These are phyloP conservation scores for Magnolia sinica DNA, from an alignment of 164 flowering plant species.

Conservation along the genomic window DNA sequence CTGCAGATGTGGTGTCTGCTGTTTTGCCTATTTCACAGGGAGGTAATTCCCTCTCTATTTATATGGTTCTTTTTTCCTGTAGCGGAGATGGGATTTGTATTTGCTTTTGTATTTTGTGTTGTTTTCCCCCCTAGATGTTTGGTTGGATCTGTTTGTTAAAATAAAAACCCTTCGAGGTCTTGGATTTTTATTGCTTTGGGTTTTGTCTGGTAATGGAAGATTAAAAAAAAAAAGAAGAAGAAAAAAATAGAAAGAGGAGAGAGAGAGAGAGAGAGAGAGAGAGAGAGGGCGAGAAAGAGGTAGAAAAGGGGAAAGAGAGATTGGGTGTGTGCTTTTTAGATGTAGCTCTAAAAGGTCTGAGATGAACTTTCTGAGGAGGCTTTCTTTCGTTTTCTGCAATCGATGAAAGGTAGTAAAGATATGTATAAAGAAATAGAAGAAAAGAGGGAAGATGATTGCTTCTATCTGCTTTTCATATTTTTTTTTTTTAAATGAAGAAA, in stretches of 20 bases:
- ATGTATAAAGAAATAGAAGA: neutral
- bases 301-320: neutral
- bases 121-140: neutral
- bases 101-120: neutral
- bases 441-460: slow-evolving; percentile 39
- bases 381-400: slow-evolving; percentile 12
- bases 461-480: slow-evolving; percentile 14
- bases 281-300: neutral
- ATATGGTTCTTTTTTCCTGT: neutral
- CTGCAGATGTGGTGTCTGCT: slow-evolving; percentile 33
- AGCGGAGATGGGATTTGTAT: neutral
- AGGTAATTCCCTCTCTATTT: slow-evolving; percentile 31
- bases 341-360: slow-evolving; percentile 9
- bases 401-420: slow-evolving; percentile 10
- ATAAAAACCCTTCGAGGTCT: neutral
- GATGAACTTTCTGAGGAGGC: slow-evolving; percentile 10
- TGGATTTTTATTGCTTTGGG: slow-evolving; percentile 10
- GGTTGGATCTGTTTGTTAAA: slow-evolving; percentile 26
- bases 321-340: neutral
- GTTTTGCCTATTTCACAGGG: slow-evolving; percentile 51
- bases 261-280: neutral
- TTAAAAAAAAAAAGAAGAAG: neutral
- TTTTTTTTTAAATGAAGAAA: too few relatives aligned
- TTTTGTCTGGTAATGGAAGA: slow-evolving; percentile 24
- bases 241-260: neutral